phyloP scores from a whole-genome alignment of 345 rosid genomes.

The Eucalyptus albens region DNA sequence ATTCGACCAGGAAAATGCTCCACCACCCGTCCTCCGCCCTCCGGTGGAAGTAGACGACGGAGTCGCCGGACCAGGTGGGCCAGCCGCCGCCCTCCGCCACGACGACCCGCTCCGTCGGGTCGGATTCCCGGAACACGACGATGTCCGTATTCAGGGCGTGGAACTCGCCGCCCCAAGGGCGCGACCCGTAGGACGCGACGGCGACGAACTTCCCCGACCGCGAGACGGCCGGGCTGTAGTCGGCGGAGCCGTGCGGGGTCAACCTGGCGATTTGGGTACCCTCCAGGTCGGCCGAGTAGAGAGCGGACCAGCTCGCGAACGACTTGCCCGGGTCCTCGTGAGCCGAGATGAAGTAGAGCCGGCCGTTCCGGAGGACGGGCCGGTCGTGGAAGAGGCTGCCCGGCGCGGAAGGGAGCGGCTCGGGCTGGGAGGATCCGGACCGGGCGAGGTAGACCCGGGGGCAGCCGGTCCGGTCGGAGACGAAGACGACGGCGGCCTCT shows the following conservation, averaged over 20 bases:
- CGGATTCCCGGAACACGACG: constrained; percentile 37
- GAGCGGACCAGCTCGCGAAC: constrained; percentile 65
- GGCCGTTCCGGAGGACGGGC: constrained; percentile 30
- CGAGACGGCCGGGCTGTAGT: constrained; percentile 71
- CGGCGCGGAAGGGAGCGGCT: constrained; percentile 29
- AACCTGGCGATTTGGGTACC: constrained; percentile 18
- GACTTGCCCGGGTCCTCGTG: constrained; percentile 51
- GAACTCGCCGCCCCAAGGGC: constrained; percentile 76
- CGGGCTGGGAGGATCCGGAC: constrained; percentile 17
- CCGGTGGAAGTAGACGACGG: constrained; percentile 63
- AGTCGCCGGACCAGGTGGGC: constrained; percentile 86
- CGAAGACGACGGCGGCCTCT: constrained; percentile 26
- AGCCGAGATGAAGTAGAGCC: constrained; percentile 69
- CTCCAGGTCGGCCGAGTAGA: constrained; percentile 27
- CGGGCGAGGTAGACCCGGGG: constrained; percentile 30
- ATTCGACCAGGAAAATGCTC: constrained; percentile 55
- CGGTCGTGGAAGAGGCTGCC: constrained; percentile 76
- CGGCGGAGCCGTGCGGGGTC: constrained; percentile 43
- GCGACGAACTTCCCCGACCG: constrained; percentile 41
- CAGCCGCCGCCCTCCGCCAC: constrained; percentile 64
- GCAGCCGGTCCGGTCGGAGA: constrained; percentile 60
- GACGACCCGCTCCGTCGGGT: constrained; percentile 34
- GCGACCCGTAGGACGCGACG: constrained; percentile 67
- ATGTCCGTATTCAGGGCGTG: constrained; percentile 63
- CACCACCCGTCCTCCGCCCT: constrained; percentile 87